Evolutionary conservation across 73 alveolate species (phyloP), one percentile per base, ranked within the genome.

Genomic region (Uronychia setigera): DNA sequence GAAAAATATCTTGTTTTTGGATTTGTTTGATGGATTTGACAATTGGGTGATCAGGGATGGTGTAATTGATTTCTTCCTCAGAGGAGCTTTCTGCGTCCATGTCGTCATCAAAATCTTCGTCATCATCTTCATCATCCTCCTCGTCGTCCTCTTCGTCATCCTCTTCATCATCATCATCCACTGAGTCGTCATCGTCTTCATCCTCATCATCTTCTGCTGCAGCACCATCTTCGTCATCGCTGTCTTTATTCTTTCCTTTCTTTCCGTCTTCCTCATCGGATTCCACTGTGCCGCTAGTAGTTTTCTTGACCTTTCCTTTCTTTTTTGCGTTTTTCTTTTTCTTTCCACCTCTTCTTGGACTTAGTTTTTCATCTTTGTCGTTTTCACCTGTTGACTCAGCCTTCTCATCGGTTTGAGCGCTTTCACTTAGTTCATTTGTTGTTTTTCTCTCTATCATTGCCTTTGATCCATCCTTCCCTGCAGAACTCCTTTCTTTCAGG

Each of bases 41-140:
- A 46, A 19, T 46, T 19, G 67, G 67, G n/a, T 5, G n/a, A 19
- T 46, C 67, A 19, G 67, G 67, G 19, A 46, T 19, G 5, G 67
- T 46, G 67, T 46, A 46, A 46, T 46, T 46, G 67, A 46, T 46
- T 46, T 46, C 67, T 46, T 46, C 67, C 67, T 46, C 67, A 46
- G 67, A 46, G 5, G 67, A 46, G 67, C 67, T 46, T 46, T 46
- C 67, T 46, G 19, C 67, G 5, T 46, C 67, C n/a, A 46, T 19
- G 19, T 46, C 67, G 19, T 46, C 67, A 11, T 46, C 67, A 11
- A 46, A 19, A 5, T 46, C 67, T 5, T 46, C 67, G 5, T 46
- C 67, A 11, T 46, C 67, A 11, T 46, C 67, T 19, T 46, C 67
- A 11, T 5, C 5, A 11, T 46, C 67, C 19, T 46, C 67, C 67